Base-by-base conservation (phyloP, 2,329 filamentous ascomycete species). In the Microsporum ferrugineum region DNA sequence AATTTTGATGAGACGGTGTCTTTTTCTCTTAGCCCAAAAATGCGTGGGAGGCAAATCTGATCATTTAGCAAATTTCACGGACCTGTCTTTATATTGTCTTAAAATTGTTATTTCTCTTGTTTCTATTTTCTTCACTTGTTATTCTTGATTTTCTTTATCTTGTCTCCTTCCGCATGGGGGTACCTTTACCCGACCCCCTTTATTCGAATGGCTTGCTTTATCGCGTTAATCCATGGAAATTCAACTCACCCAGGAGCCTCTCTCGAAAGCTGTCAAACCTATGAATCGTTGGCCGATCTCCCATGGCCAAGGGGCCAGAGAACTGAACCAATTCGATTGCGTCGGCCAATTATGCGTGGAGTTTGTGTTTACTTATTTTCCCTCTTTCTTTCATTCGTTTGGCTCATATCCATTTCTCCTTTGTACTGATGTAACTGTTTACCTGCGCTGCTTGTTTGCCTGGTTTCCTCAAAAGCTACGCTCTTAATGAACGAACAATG, bases 21-120 rank as follows among this genome's bases (percentile, higher is more conserved):
- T 57, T 36, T 57, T 57, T 17, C 55, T 61, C 51, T 60, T 58
- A 43, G 55, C 41, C 55, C 41, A 41, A 57, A 57, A 41, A 43
- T 14, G 36, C 39, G 34, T 57, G 55, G 55, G 55, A 57, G 55
- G 55, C 55, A 57, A 41, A 57, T 43, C 36, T 57, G 55, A 41
- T 41, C 36, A 41, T 57, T 57, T 57, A 57, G 55, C 55, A 55
- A 34, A 38, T 17, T 51, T 55, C 51, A 55, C n/a, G 51, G 51
- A 55, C n/a, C 31, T 38, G 51, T 34, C 23, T 5, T 39, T 38
- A 34, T 55, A 34, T 55, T 36, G 29, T 60, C 51, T 39, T 63
- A 33, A 63, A 36, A 34, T 55, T 58, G 59, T 33, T 56, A 10
- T 57, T 60, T 59, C 17, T 4, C 38, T 33, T 57, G 43, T 17